These are phyloP conservation scores for Monascus ruber DNA, from an alignment of 2,329 filamentous ascomycete species.

Conservation along the genomic window DNA sequence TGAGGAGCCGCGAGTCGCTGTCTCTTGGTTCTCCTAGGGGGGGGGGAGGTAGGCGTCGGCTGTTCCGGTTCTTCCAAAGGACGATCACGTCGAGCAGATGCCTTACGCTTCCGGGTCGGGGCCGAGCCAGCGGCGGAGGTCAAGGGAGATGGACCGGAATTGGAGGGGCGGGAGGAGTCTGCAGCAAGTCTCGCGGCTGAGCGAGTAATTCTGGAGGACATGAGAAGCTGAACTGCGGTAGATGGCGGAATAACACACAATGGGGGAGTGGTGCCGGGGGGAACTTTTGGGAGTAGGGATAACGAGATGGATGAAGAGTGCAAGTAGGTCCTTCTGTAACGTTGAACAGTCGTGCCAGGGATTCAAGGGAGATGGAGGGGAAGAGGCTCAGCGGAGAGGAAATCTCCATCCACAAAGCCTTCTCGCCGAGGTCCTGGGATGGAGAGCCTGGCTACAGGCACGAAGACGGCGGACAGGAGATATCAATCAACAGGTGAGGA, in stretches of 20 bases:
- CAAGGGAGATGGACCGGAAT: slow-evolving; percentile 28
- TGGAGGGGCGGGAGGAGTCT: slow-evolving; percentile 37
- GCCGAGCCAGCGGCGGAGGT: slow-evolving; percentile 33
- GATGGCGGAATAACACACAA: slow-evolving; percentile 3
- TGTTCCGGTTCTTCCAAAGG: slow-evolving; percentile 26
- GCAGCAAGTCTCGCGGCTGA: slow-evolving; percentile 86
- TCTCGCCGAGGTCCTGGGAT: neutral
- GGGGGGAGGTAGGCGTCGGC: slow-evolving; percentile 17
- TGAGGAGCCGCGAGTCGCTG: slow-evolving; percentile 50
- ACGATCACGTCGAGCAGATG: slow-evolving; percentile 41
- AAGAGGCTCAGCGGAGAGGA: neutral
- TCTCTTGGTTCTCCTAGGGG: slow-evolving; percentile 55
- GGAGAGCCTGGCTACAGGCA: slow-evolving; percentile 1
- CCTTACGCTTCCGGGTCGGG: slow-evolving; percentile 66
- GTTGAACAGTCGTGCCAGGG: neutral
- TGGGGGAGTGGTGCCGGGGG: neutral
- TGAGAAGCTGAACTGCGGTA: slow-evolving; percentile 49
- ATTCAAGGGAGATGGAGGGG: neutral
- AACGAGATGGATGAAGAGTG: neutral
- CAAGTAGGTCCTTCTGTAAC: neutral
- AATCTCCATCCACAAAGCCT: neutral
- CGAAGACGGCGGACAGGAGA: slow-evolving; percentile 5
- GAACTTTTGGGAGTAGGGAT: neutral
- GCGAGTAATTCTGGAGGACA: slow-evolving; percentile 94
- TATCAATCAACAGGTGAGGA: slow-evolving; percentile 4